Base-by-base conservation (phyloP, 2,329 filamentous ascomycete genomes). In the Ascochyta rabiei region DNA sequence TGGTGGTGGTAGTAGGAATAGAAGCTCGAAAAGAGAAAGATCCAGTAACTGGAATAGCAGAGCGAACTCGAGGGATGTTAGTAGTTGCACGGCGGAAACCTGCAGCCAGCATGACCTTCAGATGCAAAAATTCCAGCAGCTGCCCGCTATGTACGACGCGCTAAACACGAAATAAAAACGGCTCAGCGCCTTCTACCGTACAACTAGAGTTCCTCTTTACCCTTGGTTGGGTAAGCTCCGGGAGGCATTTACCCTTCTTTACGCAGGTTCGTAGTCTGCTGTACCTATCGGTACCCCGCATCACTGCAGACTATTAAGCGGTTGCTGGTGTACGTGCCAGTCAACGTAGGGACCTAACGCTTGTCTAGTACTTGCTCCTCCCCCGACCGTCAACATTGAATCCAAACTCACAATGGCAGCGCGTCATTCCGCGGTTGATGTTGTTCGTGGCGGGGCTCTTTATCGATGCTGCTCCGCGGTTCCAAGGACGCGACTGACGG, bases 121-220 rank as follows among this genome's bases (percentile, higher is more conserved):
- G 45, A 48, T 53, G 56, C 41, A 53, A 57, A 30, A 61, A 39
- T 48, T 47, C 54, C 57, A 48, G 48, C 51, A 48, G 50, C 57
- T 57, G 34, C 53, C 60, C 59, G 61, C 57, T 61, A 64, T 63
- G 62, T 63, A 64, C 59, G 50, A 50, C 57, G 52, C 58, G 46
- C 60, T 57, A 62, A 55, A 65, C 50, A 48, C 60, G 62, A 63
- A 62, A 51, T 44, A 38, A 47, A 60, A 53, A 59, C 56, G 60
- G 59, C 50, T 56, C 56, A 63, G 57, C 60, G 51, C 61, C 59
- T 64, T 67, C 65, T 60, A 57, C 65, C 65, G 62, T 44, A 28
- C 18, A 47, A 37, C 42, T 51, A 49, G 34, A 55, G 41, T 26
- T 45, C 28, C 41, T 57, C 42, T 58, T 61, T 66, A 59, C 52